Evolutionary conservation across 2,329 filamentous ascomycete genomes (phyloP), one percentile per base, ranked within the genome.

Genomic region (Daldinia eschscholtzii): DNA sequence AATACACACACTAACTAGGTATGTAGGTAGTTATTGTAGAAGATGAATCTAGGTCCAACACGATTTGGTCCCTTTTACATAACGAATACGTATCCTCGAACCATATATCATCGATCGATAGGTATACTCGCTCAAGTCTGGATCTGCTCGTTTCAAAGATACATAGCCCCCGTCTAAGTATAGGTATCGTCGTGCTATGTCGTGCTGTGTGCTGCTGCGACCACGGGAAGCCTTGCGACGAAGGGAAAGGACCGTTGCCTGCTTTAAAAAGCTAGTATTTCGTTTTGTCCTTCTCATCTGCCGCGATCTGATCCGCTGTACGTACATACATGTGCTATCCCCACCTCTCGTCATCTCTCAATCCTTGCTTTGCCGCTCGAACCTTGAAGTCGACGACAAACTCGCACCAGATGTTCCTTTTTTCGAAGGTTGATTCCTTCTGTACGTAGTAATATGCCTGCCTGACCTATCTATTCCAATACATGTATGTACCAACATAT

Each of bases 101-200:
- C 57, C 64, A 64, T 37, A 44, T 46, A 56, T 68, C 41, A 57
- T 57, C 48, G 39, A 52, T 50, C 52, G 63, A 44, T 33, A 35
- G 41, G 15, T 30, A 48, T 26, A 28, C 26, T 46, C 42, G 42
- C 12, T 65, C 52, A 46, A 42, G 53, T 57, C 61, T 67, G 64
- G 68, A 67, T 71, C 64, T 68, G 55, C 69, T 65, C 57, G 70
- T 73, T 72, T 72, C 71, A 72, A 42, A 69, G 65, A 69, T 72
- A 66, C 58, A 58, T 44, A 48, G 58, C 52, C n/a, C 48, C 15
- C 33, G 37, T 39, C 30, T 52, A 55, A 26, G 52, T 55, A 55
- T 55, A 39, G 35, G 35, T 15, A 55, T 37, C n/a, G 9, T 9
- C 18, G 18, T 55, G 18, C 12, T 10, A 20, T 57, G 44, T 12